Evolutionary conservation across 2,329 filamentous ascomycete genomes (phyloP).

Genomic region (Pyricularia pennisetigena): DNA sequence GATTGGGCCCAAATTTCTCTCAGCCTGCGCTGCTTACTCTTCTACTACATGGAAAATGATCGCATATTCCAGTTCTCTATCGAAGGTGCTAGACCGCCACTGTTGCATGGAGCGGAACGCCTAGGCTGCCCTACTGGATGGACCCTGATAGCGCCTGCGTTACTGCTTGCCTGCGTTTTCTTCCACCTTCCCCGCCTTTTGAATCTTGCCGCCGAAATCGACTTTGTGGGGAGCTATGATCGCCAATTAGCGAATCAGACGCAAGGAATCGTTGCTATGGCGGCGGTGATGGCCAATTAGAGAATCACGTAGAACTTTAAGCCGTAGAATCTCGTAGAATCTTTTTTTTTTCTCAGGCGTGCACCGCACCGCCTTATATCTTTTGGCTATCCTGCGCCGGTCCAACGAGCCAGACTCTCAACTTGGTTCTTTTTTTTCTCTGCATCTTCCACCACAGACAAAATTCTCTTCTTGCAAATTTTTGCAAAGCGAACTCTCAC

Average conservation of each 20-base stretch:
- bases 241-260: constrained; percentile 9
- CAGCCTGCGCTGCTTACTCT: neutral
- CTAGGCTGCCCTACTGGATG: neutral
- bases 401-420: neutral
- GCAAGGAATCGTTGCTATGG: constrained; percentile 9
- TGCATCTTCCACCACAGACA: neutral
- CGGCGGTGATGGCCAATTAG: constrained; percentile 13
- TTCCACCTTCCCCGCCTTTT: constrained; percentile 1
- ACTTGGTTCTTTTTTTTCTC: neutral
- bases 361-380: constrained; percentile 2
- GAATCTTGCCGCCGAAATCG: neutral
- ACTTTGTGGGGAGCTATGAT: neutral
- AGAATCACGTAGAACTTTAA: constrained; percentile 16
- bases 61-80: neutral
- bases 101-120: neutral
- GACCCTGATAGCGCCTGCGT: constrained; percentile 3
- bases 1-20: neutral
- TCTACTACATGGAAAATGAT: constrained; percentile 10
- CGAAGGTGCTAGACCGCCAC: neutral
- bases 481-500: neutral
- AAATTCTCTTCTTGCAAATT: neutral
- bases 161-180: neutral
- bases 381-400: neutral
- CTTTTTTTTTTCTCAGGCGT: constrained; percentile 2
- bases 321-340: constrained; percentile 24